Evolutionary conservation across 2,329 filamentous ascomycete species (phyloP).

Genomic region (Ceratocystis albifundus): DNA sequence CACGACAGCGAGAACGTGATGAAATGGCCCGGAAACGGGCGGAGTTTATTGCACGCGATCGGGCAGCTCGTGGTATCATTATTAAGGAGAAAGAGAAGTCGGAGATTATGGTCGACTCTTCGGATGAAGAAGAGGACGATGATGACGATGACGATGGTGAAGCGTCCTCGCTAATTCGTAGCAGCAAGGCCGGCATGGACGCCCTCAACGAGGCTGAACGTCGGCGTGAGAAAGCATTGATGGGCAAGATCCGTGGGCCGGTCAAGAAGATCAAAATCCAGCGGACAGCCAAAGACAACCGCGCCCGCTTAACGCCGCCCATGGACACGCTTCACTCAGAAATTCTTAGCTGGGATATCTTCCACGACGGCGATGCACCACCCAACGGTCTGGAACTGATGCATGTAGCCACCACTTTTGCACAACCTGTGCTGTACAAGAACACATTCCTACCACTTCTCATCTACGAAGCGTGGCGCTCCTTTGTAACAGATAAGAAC

Average conservation of each 20-base stretch:
- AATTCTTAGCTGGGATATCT: constrained; percentile 90
- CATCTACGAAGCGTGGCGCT: constrained; percentile 89
- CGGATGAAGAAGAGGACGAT: constrained; percentile 55
- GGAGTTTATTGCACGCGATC: constrained; percentile 58
- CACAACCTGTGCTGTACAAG: constrained; percentile 67
- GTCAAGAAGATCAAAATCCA: constrained; percentile 73
- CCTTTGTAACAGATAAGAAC: constrained; percentile 79
- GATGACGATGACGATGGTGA: constrained; percentile 46
- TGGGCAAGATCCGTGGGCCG: constrained; percentile 52
- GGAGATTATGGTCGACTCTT: constrained; percentile 82
- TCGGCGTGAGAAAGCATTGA: constrained; percentile 38
- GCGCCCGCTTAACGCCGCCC: constrained; percentile 79
- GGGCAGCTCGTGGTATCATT: constrained; percentile 28
- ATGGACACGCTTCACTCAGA: constrained; percentile 74
- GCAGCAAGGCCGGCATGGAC: constrained; percentile 39
- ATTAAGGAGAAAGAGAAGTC: constrained; percentile 32
- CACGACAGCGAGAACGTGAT: constrained; percentile 62
- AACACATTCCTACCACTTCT: constrained; percentile 82
- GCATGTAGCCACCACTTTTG: constrained; percentile 66
- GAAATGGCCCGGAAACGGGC: constrained; percentile 62
- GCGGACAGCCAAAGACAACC: constrained; percentile 83
- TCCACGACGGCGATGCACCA: constrained; percentile 76
- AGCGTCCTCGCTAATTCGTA: constrained; percentile 39
- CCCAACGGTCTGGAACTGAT: constrained; percentile 63
- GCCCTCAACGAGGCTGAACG: constrained; percentile 39